Conservation (phyloP, 2,329 filamentous ascomycete genomes). For the Ophiostoma himal-ulmi region DNA sequence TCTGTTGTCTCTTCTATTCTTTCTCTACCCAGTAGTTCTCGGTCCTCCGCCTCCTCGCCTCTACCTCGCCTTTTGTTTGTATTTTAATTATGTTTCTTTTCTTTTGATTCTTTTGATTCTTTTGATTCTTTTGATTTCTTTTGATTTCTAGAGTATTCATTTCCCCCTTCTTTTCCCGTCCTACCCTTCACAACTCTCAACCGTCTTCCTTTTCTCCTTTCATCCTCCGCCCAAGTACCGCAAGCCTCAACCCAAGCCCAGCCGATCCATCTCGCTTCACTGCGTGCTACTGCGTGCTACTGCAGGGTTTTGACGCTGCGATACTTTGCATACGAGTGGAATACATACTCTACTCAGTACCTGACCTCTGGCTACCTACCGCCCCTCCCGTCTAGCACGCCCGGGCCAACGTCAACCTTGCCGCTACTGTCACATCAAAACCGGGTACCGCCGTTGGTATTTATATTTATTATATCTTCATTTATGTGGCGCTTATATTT, state of each 20-base stretch:
- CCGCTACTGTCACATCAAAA: constrained; percentile 20
- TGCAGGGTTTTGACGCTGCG: constrained; percentile 5
- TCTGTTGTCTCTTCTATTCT: neutral
- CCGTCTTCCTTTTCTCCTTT: neutral
- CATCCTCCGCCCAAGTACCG: neutral
- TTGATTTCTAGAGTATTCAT: too few relatives aligned
- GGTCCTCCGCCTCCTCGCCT: too few relatives aligned
- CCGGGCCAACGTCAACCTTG: neutral
- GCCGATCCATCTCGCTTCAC: constrained; percentile 19
- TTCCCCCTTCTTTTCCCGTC: too few relatives aligned
- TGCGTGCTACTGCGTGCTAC: constrained; percentile 20
- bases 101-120: neutral
- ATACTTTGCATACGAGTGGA: too few relatives aligned
- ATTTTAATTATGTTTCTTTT: neutral
- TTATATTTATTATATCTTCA: neutral
- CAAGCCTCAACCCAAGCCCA: constrained; percentile 8
- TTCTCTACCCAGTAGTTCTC: neutral
- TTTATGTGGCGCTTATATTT: neutral
- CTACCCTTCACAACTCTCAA: neutral
- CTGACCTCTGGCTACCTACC: neutral
- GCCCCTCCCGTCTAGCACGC: neutral
- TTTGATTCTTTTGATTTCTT: neutral
- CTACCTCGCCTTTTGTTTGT: neutral
- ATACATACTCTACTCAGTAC: too few relatives aligned
- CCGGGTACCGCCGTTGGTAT: constrained; percentile 13